A percentile compares a stretch with the other conserved stretches of the same genome.
phyloP scores from a whole-genome alignment of 2,329 filamentous ascomycete genomes.

The Xylariaceae sp. region DNA sequence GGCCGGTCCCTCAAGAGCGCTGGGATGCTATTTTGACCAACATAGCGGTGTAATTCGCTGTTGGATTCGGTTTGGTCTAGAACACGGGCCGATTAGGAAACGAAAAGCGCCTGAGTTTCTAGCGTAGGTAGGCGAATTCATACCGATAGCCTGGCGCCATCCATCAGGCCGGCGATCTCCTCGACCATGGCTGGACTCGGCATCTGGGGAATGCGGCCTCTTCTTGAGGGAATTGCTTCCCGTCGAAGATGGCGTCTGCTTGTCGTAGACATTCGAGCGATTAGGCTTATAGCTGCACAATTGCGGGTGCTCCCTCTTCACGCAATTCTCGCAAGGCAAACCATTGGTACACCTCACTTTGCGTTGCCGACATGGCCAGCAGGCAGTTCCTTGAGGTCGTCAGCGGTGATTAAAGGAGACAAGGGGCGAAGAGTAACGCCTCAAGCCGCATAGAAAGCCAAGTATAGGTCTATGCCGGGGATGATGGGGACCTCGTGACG shows the following conservation, averaged over 20 bases:
- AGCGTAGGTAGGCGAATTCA: constrained; percentile 1
- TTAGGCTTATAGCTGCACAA: constrained; percentile 64
- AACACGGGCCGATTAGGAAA: constrained; percentile 12
- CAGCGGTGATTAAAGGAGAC: constrained; percentile 15
- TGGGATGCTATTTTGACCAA: constrained; percentile 63
- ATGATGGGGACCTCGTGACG: background rate
- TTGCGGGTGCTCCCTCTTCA: constrained; percentile 59
- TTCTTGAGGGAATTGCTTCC: constrained; percentile 34
- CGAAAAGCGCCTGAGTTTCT: background rate
- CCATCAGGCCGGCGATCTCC: constrained; percentile 32
- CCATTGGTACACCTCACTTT: constrained; percentile 67
- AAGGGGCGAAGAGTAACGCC: background rate
- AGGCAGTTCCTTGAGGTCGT: constrained; percentile 49
- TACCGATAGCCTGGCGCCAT: constrained; percentile 32
- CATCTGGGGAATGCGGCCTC: constrained; percentile 41
- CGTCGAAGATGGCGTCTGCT: constrained; percentile 31
- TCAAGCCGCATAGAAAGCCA: background rate
- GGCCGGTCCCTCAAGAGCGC: constrained; percentile 59
- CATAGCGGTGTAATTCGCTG: constrained; percentile 50
- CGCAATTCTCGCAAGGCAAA: constrained; percentile 62
- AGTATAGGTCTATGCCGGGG: background rate
- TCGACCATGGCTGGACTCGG: constrained; percentile 33
- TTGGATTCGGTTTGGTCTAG: constrained; percentile 48
- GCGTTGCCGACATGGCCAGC: constrained; percentile 62
- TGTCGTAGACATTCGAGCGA: constrained; percentile 35